Evolutionary conservation across 257 asterid species (phyloP).

Genomic region (Fraxinus cuspidata): DNA sequence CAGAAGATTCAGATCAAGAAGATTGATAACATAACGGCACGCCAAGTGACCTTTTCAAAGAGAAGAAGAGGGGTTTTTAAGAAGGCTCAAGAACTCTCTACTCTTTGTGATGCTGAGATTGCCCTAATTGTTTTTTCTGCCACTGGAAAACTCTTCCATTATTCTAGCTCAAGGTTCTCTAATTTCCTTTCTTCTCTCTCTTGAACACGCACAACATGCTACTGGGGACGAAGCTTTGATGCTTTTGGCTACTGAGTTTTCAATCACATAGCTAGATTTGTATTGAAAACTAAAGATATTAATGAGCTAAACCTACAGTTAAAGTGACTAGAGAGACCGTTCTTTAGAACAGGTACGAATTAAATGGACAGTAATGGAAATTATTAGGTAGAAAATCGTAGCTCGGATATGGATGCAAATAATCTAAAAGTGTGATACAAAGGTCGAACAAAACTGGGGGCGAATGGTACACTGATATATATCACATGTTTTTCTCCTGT

Average conservation of each 20-base stretch:
- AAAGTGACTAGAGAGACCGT: neutral
- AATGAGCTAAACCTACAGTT: neutral
- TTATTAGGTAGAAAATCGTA: neutral
- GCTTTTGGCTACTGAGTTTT: neutral
- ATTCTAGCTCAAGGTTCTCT: conserved; percentile 44
- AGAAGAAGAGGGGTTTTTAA: conserved; percentile 55
- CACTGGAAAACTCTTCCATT: conserved; percentile 47
- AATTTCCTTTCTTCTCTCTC: neutral
- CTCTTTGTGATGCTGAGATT: too few relatives aligned
- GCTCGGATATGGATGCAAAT: neutral
- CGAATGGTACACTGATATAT: neutral
- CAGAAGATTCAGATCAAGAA: conserved; percentile 48
- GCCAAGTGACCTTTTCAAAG: conserved; percentile 52
- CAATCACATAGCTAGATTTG: neutral
- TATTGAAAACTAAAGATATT: neutral
- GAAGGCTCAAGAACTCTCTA: too few relatives aligned
- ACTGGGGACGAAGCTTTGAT: neutral
- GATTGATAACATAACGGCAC: conserved; percentile 46
- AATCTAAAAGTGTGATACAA: neutral
- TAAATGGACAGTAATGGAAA: neutral
- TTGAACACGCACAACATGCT: neutral
- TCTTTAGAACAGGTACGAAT: neutral
- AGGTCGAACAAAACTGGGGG: neutral
- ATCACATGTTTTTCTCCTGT: too few relatives aligned
- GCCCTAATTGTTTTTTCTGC: conserved; percentile 52